phyloP scores from a whole-genome alignment of 2,329 filamentous ascomycete genomes.

The Colletotrichum sp. region DNA sequence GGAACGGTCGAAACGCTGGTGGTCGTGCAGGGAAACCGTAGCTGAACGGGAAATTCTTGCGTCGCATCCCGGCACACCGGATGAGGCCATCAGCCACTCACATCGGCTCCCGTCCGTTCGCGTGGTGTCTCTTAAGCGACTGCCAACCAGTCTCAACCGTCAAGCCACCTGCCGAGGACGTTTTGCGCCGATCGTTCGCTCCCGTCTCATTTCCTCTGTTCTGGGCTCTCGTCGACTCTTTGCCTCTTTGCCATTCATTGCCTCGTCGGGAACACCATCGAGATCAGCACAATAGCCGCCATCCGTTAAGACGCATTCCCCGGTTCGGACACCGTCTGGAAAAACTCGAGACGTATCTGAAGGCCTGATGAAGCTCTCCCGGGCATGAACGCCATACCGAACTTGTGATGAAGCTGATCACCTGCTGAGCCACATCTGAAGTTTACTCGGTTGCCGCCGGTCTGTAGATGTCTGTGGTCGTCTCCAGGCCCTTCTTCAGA shows the following conservation, averaged over 20 bases:
- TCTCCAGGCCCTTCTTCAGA: background rate
- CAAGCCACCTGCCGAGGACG: background rate
- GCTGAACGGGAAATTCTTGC: slow-evolving; percentile 1
- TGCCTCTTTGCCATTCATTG: background rate
- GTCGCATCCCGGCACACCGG: slow-evolving; percentile 5
- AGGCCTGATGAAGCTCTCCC: slow-evolving; percentile 6
- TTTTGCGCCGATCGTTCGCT: slow-evolving; percentile 4
- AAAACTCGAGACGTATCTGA: slow-evolving; percentile 10
- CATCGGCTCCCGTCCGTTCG: background rate
- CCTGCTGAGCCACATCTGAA: background rate
- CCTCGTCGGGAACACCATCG: slow-evolving; percentile 2
- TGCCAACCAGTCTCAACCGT: background rate
- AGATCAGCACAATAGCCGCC: background rate
- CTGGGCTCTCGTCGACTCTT: slow-evolving; percentile 2
- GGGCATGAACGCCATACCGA: slow-evolving; percentile 6
- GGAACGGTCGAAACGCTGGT: background rate
- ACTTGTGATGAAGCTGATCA: slow-evolving; percentile 8
- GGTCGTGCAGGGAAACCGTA: background rate
- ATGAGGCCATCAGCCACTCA: slow-evolving; percentile 11
- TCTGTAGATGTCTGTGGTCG: background rate
- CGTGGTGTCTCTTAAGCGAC: background rate
- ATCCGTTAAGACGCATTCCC: background rate
- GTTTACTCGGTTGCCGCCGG: background rate
- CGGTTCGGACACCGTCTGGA: background rate
- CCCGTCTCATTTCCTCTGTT: slow-evolving; percentile 7